Percentiles rank a stretch among this genome's conserved stretches.
phyloP scores from a whole-genome alignment of 2,329 filamentous ascomycete species.

The Nemania serpens region DNA sequence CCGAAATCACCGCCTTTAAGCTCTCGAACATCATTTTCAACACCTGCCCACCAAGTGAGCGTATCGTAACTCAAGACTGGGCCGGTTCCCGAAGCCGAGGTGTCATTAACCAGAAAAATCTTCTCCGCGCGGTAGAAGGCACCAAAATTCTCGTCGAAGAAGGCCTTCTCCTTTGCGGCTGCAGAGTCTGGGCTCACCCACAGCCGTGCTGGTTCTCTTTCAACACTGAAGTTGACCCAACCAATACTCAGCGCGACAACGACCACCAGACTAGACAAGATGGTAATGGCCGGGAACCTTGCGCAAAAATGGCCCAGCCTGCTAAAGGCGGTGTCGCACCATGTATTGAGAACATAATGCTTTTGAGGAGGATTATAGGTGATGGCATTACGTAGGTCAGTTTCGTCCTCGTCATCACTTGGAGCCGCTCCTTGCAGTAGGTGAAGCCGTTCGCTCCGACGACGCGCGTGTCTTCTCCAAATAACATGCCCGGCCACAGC shows the following conservation, averaged over 20 bases:
- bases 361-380: conserved; percentile 79
- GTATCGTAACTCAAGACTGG: conserved; percentile 89
- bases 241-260: conserved; percentile 82
- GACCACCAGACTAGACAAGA: conserved; percentile 72
- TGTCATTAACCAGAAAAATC: conserved; percentile 91
- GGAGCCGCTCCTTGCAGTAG: conserved; percentile 82
- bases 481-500: conserved; percentile 75
- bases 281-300: conserved; percentile 82
- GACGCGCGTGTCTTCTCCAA: conserved; percentile 73
- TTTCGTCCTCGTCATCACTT: conserved; percentile 94
- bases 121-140: conserved; percentile 96
- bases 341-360: conserved; percentile 82
- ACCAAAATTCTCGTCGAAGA: conserved; percentile 91
- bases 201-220: conserved; percentile 85
- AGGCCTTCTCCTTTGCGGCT: conserved; percentile 89
- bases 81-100: conserved; percentile 62
- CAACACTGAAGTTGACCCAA: conserved; percentile 87
- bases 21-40: conserved; percentile 76
- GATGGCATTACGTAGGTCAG: conserved; percentile 75
- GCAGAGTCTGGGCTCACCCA: conserved; percentile 96
- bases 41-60: conserved; percentile 88
- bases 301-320: conserved; percentile 80
- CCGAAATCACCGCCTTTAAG: conserved; percentile 72
- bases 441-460: conserved; percentile 80
- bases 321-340: conserved; percentile 80